These are phyloP conservation scores for Xerophyta viscosa DNA, from an alignment of 106 monocot genomes.

Conservation along the genomic window DNA sequence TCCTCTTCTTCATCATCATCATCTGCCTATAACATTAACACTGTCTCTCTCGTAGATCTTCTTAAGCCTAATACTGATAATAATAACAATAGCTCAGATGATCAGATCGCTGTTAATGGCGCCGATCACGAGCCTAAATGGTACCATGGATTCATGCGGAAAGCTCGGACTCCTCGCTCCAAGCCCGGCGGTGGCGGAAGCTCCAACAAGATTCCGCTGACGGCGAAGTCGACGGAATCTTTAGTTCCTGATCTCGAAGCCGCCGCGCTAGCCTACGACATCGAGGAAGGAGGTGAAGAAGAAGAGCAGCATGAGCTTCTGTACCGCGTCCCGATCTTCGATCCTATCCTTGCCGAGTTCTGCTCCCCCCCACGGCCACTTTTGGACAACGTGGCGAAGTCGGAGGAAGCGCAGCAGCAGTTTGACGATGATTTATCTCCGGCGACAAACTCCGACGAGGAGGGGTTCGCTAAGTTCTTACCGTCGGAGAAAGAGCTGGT, in stretches of 20 bases:
- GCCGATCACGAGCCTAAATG: too few species aligned
- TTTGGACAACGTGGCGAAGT: too few species aligned
- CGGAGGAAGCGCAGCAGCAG: too few species aligned
- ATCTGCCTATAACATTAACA: too few species aligned
- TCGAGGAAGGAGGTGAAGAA: conserved; percentile 10
- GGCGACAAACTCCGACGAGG: background rate
- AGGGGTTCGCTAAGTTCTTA: conserved; percentile 19
- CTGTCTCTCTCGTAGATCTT: too few species aligned
- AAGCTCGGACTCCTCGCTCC: conserved; percentile 64
- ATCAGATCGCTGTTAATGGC: too few species aligned
- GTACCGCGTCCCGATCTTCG: conserved; percentile 67
- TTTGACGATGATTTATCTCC: background rate
- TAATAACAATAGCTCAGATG: too few species aligned
- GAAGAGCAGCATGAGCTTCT: conserved; percentile 66
- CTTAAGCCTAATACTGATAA: too few species aligned
- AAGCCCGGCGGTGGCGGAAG: conserved; percentile 1
- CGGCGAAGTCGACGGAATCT: conserved; percentile 11
- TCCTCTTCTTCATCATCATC: too few species aligned
- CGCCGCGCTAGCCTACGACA: too few species aligned
- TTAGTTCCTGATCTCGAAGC: conserved; percentile 60
- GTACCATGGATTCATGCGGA: conserved; percentile 70
- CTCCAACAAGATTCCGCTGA: background rate
- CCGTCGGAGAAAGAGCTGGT: conserved; percentile 55
- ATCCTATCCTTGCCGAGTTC: conserved; percentile 50
- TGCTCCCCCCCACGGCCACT: conserved; percentile 20